Conservation (phyloP, 306 rosid species). For the Corylus avellana region DNA sequence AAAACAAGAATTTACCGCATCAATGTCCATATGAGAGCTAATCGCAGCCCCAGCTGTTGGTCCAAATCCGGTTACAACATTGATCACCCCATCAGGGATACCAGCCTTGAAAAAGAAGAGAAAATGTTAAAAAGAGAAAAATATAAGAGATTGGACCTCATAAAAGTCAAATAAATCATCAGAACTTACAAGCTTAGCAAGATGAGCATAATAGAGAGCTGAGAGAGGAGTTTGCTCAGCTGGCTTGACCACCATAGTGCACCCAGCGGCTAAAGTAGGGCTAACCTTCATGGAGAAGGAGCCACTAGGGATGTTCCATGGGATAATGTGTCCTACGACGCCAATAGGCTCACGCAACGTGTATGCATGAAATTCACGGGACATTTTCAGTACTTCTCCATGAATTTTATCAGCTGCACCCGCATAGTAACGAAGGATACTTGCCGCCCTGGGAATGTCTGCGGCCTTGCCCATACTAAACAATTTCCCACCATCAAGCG, state of each 20-base stretch:
- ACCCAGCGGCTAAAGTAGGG: constrained; percentile 92
- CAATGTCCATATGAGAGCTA: constrained; percentile 76
- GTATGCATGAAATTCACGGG: constrained; percentile 43
- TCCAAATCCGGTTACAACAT: constrained; percentile 82
- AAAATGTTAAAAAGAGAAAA: neutral
- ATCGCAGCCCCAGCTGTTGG: constrained; percentile 82
- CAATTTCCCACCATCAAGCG: constrained; percentile 71
- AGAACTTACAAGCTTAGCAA: constrained; percentile 58
- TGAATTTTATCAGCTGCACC: constrained; percentile 94
- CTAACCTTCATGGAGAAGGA: constrained; percentile 53
- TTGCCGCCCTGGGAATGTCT: constrained; percentile 60
- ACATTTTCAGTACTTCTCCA: constrained; percentile 63
- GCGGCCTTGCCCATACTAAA: constrained; percentile 32
- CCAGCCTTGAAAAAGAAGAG: constrained; percentile 58
- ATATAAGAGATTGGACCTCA: no score
- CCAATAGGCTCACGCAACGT: constrained; percentile 81
- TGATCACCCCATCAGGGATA: constrained; percentile 85
- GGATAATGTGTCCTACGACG: constrained; percentile 80
- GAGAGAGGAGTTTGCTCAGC: constrained; percentile 94
- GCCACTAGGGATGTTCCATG: constrained; percentile 76
- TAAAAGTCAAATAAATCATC: no score
- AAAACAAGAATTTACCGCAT: constrained; percentile 43
- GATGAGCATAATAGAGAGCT: constrained; percentile 76
- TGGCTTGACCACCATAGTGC: constrained; percentile 86
- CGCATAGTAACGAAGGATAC: constrained; percentile 63